Base-by-base conservation (phyloP, 805 yeast species). In the Lachancea lanzarotensis region DNA sequence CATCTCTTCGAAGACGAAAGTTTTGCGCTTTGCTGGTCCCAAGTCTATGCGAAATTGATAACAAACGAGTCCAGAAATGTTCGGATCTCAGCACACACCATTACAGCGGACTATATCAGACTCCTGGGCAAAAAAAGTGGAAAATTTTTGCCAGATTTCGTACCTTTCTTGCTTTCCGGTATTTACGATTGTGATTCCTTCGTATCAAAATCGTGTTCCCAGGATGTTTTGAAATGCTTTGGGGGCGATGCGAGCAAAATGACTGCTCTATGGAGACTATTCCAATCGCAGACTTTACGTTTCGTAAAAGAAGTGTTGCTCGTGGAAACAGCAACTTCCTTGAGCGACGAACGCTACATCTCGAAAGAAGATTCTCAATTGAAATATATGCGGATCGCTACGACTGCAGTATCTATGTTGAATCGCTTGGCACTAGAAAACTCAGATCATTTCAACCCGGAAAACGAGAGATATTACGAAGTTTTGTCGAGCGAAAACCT, bases 41-140 rank as follows among this genome's bases (percentile, higher is more conserved):
- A 88, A 61, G 52, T 87, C 17, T 91, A 86, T 56, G 83, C 96
- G 0, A 86, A 88, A 56, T 66, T 90, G 25, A 73, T 93, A 1
- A 71, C 83, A 5, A 93, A 85, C 49, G 78, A 76, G 43, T 79
- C 90, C 2, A 78, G 82, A 51, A 65, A 67, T 12, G 84, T 88
- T 1, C 72, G 97, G 45, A 46, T 66, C 8, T 57, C 71, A 16
- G 62, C 88, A 2, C 95, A 88, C 57, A 78, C 75, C 47, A 69
- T 81, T 3, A 89, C 89, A 41, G 75, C 83, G 1, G 61, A 58
- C 15, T 68, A 79, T 33, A 78, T 84, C 33, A 50, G 55, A 13
- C 45, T 52, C 1, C 59, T 82, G 9, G 80, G 79, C 11, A 86
- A 81, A 52, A 65, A 67, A 34, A 78, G 78, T 45, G 68, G 81